Evolutionary conservation across 164 flowering plant genomes (phyloP), one percentile per base, ranked within the genome.

Genomic region (Umbilicus rupestris): DNA sequence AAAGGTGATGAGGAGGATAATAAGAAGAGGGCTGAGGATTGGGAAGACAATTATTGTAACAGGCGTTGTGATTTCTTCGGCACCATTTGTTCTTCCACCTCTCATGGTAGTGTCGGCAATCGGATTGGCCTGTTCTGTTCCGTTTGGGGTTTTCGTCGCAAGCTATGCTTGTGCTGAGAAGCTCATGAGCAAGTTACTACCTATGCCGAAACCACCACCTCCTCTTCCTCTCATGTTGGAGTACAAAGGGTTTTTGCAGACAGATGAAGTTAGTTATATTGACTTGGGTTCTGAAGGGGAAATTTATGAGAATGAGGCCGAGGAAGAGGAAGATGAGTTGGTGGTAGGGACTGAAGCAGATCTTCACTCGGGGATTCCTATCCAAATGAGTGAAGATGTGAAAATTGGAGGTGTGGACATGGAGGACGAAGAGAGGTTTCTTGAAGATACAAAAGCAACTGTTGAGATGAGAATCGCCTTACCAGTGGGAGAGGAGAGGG

Each of bases 31-130:
- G 58, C 30, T 52, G 14, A 22, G 58, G 58, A 52, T 52, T 26
- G 30, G 58, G 28, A 52, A 52, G 58, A 52, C 31, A 22, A 8
- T 52, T 24, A 11, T 80, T 50, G 63, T 90, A 7, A 64, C 93
- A 0, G 92, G 96, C 14, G 62, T 80, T 31, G 83, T 81, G 6
- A 64, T 87, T 15, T 73, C 93, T 2, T 80, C 96, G 22, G 89
- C 87, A 0, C 90, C 96, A 0, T 6, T 92, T 15, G 66, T 88
- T 69, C 76, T 92, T 69, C 98, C 98, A 63, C 85, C 96, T 0
- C 75, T 90, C 20, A 15, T 84, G 39, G 74, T 82, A 10, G 62
- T 81, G 5, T 88, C 95, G 1, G 72, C 82, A 0, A 15, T 92
- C 3, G 98, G 93, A 16, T 65, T 88, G 20, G 87, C 78, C 24